These are phyloP conservation scores for Pseudocercospora crystallina DNA, from an alignment of 2,329 filamentous ascomycete species.

Conservation along the genomic window DNA sequence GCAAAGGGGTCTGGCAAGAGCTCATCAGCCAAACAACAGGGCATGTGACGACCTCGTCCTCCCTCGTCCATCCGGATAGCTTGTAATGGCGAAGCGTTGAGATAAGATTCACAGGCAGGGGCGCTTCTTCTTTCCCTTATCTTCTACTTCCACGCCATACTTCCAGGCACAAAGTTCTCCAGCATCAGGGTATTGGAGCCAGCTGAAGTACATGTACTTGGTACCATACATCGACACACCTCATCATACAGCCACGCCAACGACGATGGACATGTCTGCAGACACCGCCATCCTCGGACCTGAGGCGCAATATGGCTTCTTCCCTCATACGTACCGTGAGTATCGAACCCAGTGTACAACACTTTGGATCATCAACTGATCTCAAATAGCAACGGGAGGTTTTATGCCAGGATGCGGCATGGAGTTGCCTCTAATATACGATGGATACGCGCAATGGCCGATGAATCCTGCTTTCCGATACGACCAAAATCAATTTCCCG, in stretches of 20 bases:
- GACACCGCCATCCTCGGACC: constrained; percentile 3
- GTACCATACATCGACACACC: neutral
- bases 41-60: too few relatives aligned
- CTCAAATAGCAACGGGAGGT: constrained; percentile 1
- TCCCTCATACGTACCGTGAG: constrained; percentile 5
- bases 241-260: neutral
- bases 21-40: too few relatives aligned
- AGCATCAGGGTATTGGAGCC: neutral
- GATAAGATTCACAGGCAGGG: too few relatives aligned
- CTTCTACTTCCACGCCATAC: neutral
- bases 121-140: too few relatives aligned
- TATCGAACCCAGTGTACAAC: neutral
- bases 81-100: too few relatives aligned
- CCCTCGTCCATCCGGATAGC: too few relatives aligned
- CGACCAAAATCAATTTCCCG: too few relatives aligned
- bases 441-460: constrained; percentile 5
- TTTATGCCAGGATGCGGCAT: constrained; percentile 4
- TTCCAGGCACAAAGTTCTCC: neutral
- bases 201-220: neutral
- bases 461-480: neutral
- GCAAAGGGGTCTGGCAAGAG: too few relatives aligned
- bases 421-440: constrained; percentile 2
- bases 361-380: neutral
- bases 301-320: constrained; percentile 6
- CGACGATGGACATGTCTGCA: constrained; percentile 6